phyloP scores from a whole-genome alignment of 75 land plant species.

The Isoetes taiwanensis region DNA sequence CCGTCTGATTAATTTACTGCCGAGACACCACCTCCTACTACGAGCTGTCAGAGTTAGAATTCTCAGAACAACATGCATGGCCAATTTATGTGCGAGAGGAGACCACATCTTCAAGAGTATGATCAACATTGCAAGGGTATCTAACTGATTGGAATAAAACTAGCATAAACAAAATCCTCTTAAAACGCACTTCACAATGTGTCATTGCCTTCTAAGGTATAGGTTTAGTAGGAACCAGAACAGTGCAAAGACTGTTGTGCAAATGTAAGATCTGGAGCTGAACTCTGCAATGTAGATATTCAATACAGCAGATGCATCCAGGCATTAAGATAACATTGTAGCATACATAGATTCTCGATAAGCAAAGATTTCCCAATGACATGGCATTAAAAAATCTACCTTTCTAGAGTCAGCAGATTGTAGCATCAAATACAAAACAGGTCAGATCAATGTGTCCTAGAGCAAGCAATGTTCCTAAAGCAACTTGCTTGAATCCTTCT shows the following conservation, averaged over 20 bases:
- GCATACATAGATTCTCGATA: no score
- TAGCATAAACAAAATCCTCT: neutral
- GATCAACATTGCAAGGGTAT: neutral
- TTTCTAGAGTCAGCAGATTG: no score
- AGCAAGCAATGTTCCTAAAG: no score
- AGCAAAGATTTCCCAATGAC: no score
- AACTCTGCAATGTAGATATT: no score
- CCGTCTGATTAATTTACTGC: conserved; percentile 17
- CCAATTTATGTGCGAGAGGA: neutral
- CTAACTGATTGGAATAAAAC: neutral
- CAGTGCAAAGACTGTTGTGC: neutral
- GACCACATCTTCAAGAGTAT: neutral
- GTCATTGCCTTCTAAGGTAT: neutral
- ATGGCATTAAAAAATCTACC: no score
- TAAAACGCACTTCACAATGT: neutral
- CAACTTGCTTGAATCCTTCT: no score
- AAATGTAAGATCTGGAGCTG: no score
- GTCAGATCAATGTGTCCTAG: no score
- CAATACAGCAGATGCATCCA: no score
- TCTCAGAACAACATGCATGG: conserved; percentile 16
- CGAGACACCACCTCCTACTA: conserved; percentile 20
- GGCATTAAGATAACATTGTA: no score
- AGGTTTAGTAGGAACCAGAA: neutral
- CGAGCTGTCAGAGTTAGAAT: conserved; percentile 21
- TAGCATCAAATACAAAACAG: no score